phyloP scores from a whole-genome alignment of 805 yeast species.

The Pichia eremophila region DNA sequence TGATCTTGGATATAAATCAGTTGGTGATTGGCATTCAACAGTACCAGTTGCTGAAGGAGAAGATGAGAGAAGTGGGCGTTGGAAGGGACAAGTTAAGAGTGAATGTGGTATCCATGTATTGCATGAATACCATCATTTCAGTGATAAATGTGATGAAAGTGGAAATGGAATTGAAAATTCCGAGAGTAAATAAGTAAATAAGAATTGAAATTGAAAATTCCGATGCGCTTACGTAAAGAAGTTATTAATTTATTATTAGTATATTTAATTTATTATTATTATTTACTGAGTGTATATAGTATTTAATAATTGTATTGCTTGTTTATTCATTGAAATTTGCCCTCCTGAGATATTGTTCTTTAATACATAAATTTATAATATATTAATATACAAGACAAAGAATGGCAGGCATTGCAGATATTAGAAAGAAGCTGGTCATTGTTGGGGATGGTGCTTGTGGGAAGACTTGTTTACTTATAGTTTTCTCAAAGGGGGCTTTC shows the following conservation, averaged over 20 bases:
- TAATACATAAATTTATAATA: too few relatives aligned
- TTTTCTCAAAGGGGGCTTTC: slow-evolving; percentile 78
- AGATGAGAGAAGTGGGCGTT: slow-evolving; percentile 93
- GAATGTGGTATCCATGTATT: slow-evolving; percentile 94
- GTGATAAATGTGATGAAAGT: too few relatives aligned
- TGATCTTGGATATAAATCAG: slow-evolving; percentile 80
- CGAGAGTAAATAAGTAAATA: too few relatives aligned
- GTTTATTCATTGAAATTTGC: too few relatives aligned
- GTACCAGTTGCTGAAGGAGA: slow-evolving; percentile 84
- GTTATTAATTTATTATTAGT: too few relatives aligned
- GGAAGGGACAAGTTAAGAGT: slow-evolving; percentile 88
- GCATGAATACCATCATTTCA: slow-evolving; percentile 56
- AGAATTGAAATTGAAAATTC: too few relatives aligned
- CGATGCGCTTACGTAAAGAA: too few relatives aligned
- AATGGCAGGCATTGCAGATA: slow-evolving; percentile 42
- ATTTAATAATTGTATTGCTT: too few relatives aligned
- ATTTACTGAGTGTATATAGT: too few relatives aligned
- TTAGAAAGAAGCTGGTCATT: slow-evolving; percentile 78
- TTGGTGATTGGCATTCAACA: slow-evolving; percentile 95
- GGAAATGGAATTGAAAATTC: too few relatives aligned
- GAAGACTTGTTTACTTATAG: slow-evolving; percentile 84
- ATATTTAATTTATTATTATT: too few relatives aligned
- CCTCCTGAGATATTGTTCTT: too few relatives aligned
- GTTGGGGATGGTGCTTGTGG: slow-evolving; percentile 99
- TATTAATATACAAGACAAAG: not conserved